Evolutionary conservation across 495 filamentous ascomycete species (phyloP).

Genomic region (Xylaria sp.): DNA sequence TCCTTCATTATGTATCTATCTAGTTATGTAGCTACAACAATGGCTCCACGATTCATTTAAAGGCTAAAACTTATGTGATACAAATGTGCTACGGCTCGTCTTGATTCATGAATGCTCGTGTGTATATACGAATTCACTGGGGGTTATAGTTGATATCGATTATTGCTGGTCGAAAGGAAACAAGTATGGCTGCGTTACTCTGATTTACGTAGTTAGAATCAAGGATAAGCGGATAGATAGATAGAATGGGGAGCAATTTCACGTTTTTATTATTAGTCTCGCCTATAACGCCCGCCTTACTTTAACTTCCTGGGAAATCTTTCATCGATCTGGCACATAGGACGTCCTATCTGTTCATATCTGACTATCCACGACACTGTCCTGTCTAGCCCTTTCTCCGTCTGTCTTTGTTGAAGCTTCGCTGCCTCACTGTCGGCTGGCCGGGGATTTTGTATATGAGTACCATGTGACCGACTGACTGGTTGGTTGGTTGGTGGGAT

Average conservation of each 20-base stretch:
- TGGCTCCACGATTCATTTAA: too few species aligned
- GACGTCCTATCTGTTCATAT: not conserved
- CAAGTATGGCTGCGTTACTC: too few species aligned
- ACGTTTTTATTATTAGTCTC: constrained; percentile 6
- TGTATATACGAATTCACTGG: too few species aligned
- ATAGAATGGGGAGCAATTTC: not conserved
- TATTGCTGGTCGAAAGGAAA: too few species aligned
- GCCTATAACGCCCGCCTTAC: not conserved
- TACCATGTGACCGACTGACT: not conserved
- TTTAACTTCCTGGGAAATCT: not conserved
- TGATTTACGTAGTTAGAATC: too few species aligned
- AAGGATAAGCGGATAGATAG: too few species aligned
- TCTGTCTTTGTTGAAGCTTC: not conserved
- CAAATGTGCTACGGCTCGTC: too few species aligned
- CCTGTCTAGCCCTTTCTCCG: not conserved
- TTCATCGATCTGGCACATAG: not conserved
- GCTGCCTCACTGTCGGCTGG: not conserved
- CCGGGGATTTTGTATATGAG: not conserved
- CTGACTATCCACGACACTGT: not conserved
- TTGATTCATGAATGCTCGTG: too few species aligned
- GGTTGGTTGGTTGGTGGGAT: not conserved
- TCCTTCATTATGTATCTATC: too few species aligned
- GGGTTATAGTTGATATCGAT: too few species aligned
- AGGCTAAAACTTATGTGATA: too few species aligned
- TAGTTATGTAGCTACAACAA: too few species aligned